Conservation (phyloP, 352 stramenopile species). For the Phytopythium mirpurense region DNA sequence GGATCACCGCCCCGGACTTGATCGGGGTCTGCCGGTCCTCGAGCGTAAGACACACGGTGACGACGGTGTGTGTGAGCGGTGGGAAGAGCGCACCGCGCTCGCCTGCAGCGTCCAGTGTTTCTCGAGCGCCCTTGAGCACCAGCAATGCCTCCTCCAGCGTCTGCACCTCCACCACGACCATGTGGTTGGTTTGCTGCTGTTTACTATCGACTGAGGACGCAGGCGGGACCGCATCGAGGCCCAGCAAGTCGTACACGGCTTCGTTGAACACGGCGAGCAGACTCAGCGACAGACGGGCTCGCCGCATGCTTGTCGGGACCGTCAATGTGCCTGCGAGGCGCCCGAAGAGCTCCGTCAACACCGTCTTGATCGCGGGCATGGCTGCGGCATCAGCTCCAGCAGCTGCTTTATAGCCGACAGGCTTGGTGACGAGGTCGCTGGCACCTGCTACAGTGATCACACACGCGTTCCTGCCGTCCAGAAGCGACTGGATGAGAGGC, state of each 20-base stretch:
- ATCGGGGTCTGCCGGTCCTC: slow-evolving; percentile 9
- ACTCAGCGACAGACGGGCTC: slow-evolving; percentile 60
- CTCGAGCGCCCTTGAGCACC: slow-evolving; percentile 39
- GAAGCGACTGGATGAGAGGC: slow-evolving; percentile 57
- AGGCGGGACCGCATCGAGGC: slow-evolving; percentile 20
- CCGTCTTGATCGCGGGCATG: slow-evolving; percentile 26
- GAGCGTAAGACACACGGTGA: slow-evolving; percentile 59
- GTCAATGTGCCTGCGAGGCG: slow-evolving; percentile 21
- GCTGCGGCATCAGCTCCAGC: no score
- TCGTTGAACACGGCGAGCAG: slow-evolving; percentile 94
- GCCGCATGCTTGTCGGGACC: slow-evolving; percentile 27
- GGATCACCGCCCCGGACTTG: slow-evolving; percentile 9
- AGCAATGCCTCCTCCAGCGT: slow-evolving; percentile 38
- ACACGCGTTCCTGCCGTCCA: slow-evolving; percentile 65
- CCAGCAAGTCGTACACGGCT: slow-evolving; percentile 92
- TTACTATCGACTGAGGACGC: background rate
- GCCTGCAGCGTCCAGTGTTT: slow-evolving; percentile 34
- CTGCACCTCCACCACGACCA: slow-evolving; percentile 3
- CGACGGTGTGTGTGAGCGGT: slow-evolving; percentile 51
- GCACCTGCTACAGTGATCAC: slow-evolving; percentile 52
- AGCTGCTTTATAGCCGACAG: background rate
- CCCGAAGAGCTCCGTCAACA: slow-evolving; percentile 50
- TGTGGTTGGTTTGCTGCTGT: slow-evolving; percentile 4
- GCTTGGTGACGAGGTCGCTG: slow-evolving; percentile 16
- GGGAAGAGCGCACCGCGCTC: slow-evolving; percentile 10